Conservation (phyloP, 768 basidiomycete species). For the Kwoniella shandongensis region DNA sequence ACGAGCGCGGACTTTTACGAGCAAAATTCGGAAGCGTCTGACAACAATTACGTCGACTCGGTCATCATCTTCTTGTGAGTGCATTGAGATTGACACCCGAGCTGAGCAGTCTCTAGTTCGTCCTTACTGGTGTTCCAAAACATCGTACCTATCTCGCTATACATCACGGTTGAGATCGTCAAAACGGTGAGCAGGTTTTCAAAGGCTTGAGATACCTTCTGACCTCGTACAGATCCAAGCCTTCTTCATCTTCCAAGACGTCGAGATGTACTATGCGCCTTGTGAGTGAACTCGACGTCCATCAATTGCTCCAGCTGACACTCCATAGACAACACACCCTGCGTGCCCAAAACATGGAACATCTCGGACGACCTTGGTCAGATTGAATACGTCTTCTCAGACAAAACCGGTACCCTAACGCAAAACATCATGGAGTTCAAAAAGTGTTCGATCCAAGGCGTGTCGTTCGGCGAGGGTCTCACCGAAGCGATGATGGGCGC, state of each 20-base stretch:
- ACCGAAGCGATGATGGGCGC: conserved; percentile 95
- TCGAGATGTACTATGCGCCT: conserved; percentile 92
- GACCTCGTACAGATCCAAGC: conserved; percentile 66
- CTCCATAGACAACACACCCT: conserved; percentile 68
- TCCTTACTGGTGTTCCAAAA: conserved; percentile 96
- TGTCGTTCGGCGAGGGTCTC: conserved; percentile 86
- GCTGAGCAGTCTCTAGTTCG: conserved; percentile 60
- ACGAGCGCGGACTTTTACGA: conserved; percentile 78
- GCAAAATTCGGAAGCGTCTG: conserved; percentile 63
- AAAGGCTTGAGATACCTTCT: background rate
- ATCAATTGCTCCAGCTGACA: background rate
- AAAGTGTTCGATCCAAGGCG: conserved; percentile 82
- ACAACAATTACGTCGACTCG: conserved; percentile 66
- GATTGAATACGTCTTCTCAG: conserved; percentile 91
- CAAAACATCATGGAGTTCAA: conserved; percentile 99
- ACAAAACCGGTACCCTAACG: conserved; percentile 95
- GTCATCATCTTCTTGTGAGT: conserved; percentile 89
- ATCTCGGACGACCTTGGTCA: conserved; percentile 98
- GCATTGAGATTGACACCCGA: background rate
- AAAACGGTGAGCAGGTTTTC: conserved; percentile 62
- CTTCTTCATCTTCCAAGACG: conserved; percentile 90
- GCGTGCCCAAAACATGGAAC: conserved; percentile 96
- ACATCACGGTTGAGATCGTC: conserved; percentile 97
- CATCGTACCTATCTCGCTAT: conserved; percentile 91
- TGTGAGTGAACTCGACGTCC: conserved; percentile 29